Evolutionary conservation across 768 basidiomycete genomes (phyloP).

Genomic region (Pholiota microspora): DNA sequence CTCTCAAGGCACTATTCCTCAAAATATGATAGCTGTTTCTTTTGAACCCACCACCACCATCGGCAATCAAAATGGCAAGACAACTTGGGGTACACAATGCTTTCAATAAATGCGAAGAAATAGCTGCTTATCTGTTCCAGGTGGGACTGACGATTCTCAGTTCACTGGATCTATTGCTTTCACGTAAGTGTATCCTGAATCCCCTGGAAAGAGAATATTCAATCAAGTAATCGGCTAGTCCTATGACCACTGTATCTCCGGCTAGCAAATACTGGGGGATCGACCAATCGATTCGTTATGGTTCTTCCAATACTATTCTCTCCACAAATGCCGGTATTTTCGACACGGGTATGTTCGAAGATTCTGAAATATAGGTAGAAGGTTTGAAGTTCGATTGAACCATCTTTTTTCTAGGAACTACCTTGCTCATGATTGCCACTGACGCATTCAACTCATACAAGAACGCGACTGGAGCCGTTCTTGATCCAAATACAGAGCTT

Average conservation of each 20-base stretch:
- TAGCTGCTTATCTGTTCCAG: not conserved
- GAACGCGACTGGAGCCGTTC: not conserved
- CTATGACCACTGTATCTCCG: not conserved
- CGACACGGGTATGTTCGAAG: not conserved
- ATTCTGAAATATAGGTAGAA: not conserved
- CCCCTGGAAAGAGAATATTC: not conserved
- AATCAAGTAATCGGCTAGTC: not conserved
- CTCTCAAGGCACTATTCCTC: slow-evolving; percentile 32
- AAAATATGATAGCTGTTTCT: slow-evolving; percentile 44
- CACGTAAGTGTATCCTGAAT: not conserved
- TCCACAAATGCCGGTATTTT: not conserved
- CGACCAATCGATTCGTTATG: not conserved
- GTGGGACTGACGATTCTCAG: not conserved
- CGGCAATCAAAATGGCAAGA: slow-evolving; percentile 41
- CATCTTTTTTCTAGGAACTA: not conserved
- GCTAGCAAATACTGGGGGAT: not conserved
- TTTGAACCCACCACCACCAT: slow-evolving; percentile 44
- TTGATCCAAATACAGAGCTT: not conserved
- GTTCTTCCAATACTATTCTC: not conserved
- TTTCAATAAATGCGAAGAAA: not conserved
- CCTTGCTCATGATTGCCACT: not conserved
- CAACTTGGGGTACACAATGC: slow-evolving; percentile 42
- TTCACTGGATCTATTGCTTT: not conserved
- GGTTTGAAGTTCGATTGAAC: too few relatives aligned
- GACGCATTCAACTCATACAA: not conserved